phyloP scores from a whole-genome alignment of 257 asterid genomes.

The Solanum appendiculatum region DNA sequence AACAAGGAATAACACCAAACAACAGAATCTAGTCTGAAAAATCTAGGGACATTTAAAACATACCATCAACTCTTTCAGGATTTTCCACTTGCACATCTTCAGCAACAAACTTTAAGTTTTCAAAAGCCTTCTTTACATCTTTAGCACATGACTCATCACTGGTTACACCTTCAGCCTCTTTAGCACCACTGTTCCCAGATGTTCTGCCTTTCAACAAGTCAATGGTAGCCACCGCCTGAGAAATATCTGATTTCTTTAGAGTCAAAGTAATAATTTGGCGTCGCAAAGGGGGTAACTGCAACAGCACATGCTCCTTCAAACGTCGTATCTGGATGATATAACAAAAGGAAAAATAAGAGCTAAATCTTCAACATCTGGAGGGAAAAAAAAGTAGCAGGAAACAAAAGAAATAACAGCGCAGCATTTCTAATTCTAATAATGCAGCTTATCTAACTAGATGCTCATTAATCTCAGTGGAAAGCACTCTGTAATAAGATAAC shows the following conservation, averaged over 20 bases:
- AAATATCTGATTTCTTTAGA: conserved; percentile 59
- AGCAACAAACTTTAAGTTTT: neutral
- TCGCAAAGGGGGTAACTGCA: conserved; percentile 82
- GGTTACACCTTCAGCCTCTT: conserved; percentile 34
- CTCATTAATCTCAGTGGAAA: neutral
- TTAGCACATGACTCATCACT: conserved; percentile 11
- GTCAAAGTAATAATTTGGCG: conserved; percentile 73
- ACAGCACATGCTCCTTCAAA: conserved; percentile 79
- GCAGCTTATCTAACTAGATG: neutral
- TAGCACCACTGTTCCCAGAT: conserved; percentile 25
- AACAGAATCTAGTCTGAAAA: neutral
- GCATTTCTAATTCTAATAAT: neutral
- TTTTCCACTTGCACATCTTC: neutral
- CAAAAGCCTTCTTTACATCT: neutral
- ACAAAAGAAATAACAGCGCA: neutral
- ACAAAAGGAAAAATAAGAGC: neutral
- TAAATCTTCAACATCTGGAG: neutral
- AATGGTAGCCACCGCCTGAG: conserved; percentile 51
- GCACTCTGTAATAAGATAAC: neutral
- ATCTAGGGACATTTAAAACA: neutral
- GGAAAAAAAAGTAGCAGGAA: neutral
- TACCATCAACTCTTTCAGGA: conserved; percentile 1
- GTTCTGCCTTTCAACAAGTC: conserved; percentile 36
- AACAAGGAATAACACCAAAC: neutral
- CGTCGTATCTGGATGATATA: conserved; percentile 68